Percentiles rank a stretch among this genome's conserved stretches.
Evolutionary conservation across 31 red algal genomes (phyloP).

Genomic region (Porphyra umbilicalis): DNA sequence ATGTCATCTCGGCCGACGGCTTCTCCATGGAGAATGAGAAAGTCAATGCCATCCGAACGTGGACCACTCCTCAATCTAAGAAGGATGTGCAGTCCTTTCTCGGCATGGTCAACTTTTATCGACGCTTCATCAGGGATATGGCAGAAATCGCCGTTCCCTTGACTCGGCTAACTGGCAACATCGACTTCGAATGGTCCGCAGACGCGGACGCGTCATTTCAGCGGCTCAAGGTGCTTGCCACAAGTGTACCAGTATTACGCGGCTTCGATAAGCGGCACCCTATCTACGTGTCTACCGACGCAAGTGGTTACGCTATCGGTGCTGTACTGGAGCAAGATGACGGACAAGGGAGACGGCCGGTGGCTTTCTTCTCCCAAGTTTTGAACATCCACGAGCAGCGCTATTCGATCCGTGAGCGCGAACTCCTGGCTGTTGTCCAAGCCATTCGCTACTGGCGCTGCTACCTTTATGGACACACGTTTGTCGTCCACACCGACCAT

Average conservation of each 20-base stretch:
- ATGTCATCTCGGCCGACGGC: slow-evolving; percentile 1
- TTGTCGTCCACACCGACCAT: slow-evolving; percentile 25
- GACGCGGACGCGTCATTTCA: neutral
- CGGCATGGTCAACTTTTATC: slow-evolving; percentile 30
- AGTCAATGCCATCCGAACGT: slow-evolving; percentile 13
- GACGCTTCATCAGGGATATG: slow-evolving; percentile 28
- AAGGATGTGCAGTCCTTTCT: slow-evolving; percentile 28
- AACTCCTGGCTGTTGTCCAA: slow-evolving; percentile 20
- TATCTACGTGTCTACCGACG: slow-evolving; percentile 14
- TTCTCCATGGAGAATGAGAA: slow-evolving; percentile 9
- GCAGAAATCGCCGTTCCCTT: slow-evolving; percentile 14
- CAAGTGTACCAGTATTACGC: slow-evolving; percentile 4
- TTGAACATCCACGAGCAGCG: slow-evolving; percentile 17
- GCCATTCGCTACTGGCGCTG: slow-evolving; percentile 31
- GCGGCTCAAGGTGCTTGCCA: slow-evolving; percentile 2
- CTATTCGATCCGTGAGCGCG: slow-evolving; percentile 21
- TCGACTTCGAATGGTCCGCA: neutral
- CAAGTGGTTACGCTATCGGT: slow-evolving; percentile 3
- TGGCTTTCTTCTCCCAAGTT: slow-evolving; percentile 19
- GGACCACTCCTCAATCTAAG: too few species aligned
- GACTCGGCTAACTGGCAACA: slow-evolving; percentile 11
- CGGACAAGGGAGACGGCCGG: slow-evolving; percentile 5
- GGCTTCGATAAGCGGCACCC: slow-evolving; percentile 2
- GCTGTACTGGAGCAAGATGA: too few species aligned
- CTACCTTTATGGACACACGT: slow-evolving; percentile 14